Evolutionary conservation across 805 yeast species (phyloP).

Genomic region (Pichia manshurica): DNA sequence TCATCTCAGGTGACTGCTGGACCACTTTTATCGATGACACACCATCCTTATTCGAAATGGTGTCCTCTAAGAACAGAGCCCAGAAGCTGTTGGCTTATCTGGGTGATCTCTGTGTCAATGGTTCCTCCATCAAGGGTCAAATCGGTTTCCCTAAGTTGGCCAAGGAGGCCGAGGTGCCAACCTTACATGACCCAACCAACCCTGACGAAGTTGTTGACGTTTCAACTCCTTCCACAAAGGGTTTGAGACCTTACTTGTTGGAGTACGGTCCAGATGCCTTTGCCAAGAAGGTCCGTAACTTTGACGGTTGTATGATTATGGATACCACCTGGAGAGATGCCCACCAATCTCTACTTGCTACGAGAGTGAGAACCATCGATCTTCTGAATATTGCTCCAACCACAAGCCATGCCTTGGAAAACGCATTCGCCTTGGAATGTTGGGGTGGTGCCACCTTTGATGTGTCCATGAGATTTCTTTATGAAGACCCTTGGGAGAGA

Average conservation of each 20-base stretch:
- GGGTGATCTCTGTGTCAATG: conserved; percentile 93
- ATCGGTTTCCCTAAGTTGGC: conserved; percentile 81
- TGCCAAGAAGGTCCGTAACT: conserved; percentile 78
- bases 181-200: conserved; percentile 47
- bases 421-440: conserved; percentile 94
- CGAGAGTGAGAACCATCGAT: conserved; percentile 94
- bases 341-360: conserved; percentile 94
- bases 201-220: conserved; percentile 60
- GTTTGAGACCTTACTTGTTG: conserved; percentile 88
- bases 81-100: conserved; percentile 85
- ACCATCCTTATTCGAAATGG: conserved; percentile 91
- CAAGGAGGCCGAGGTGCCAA: conserved; percentile 73
- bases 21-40: conserved; percentile 98
- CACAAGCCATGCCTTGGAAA: conserved; percentile 83
- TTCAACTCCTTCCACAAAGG: conserved; percentile 53
- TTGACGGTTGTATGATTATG: conserved; percentile 86
- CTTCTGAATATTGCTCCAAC: conserved; percentile 87
- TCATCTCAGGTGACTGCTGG: conserved; percentile 87
- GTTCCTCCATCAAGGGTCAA: conserved; percentile 94
- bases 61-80: conserved; percentile 93
- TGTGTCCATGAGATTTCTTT: conserved; percentile 95
- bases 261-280: conserved; percentile 85
- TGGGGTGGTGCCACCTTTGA: conserved; percentile 99
- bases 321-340: conserved; percentile 99
- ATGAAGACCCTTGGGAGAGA: conserved; percentile 99